Conservation (phyloP, 352 stramenopile species). For the Sclerospora graminicola region DNA sequence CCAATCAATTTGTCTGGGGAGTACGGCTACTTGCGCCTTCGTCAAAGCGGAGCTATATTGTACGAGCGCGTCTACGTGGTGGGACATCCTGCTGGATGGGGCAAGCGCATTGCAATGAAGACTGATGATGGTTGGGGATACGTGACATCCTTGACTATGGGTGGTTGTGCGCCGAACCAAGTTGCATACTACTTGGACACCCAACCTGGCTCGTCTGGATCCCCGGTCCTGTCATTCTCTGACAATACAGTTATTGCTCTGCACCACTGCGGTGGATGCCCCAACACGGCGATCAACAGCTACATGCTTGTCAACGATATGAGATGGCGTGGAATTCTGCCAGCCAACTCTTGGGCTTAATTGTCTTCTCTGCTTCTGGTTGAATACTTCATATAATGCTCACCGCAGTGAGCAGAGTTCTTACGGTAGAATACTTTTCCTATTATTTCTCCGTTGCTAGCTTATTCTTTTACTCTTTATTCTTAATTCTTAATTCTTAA, state of each 20-base stretch:
- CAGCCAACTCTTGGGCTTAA: too few relatives aligned
- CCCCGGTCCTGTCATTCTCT: constrained; percentile 37
- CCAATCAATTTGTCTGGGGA: constrained; percentile 14
- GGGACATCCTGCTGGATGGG: constrained; percentile 36
- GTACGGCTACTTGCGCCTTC: constrained; percentile 53
- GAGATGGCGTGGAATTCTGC: constrained; percentile 2
- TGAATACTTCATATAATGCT: too few relatives aligned
- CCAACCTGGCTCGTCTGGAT: constrained; percentile 58
- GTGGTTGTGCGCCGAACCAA: constrained; percentile 38
- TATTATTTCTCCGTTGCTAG: too few relatives aligned
- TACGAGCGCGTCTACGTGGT: constrained; percentile 53
- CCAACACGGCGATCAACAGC: constrained; percentile 69
- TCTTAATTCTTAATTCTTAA: too few relatives aligned
- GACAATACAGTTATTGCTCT: constrained; percentile 67
- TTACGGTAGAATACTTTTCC: too few relatives aligned
- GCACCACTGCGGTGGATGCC: constrained; percentile 71
- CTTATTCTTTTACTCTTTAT: too few relatives aligned
- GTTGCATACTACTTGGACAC: constrained; percentile 69
- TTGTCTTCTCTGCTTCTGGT: too few relatives aligned
- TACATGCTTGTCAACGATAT: constrained; percentile 52
- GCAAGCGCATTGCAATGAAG: constrained; percentile 61
- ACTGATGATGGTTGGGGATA: constrained; percentile 25
- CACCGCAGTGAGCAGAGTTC: too few relatives aligned
- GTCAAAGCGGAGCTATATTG: constrained; percentile 22
- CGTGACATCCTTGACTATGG: constrained; percentile 34